phyloP scores from a whole-genome alignment of 805 yeast genomes.

The Candida loeiensis region DNA sequence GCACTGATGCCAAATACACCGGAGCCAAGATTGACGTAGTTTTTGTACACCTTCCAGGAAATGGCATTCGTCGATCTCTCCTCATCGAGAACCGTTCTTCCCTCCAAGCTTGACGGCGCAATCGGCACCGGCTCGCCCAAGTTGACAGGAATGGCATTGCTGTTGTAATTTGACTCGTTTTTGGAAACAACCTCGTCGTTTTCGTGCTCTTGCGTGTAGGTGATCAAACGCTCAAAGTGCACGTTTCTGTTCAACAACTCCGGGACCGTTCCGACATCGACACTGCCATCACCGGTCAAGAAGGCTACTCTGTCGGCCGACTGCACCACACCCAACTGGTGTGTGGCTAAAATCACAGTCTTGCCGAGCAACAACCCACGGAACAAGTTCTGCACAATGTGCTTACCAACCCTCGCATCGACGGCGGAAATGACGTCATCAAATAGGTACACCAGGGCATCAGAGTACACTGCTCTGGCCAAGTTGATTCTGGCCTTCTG shows the following conservation, averaged over 20 bases:
- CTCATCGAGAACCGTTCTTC: slow-evolving; percentile 35
- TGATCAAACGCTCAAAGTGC: slow-evolving; percentile 51
- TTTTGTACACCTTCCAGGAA: slow-evolving; percentile 36
- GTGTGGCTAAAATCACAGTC: slow-evolving; percentile 41
- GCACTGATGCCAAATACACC: slow-evolving; percentile 36
- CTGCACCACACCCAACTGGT: slow-evolving; percentile 38
- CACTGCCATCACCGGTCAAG: slow-evolving; percentile 40
- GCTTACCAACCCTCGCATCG: slow-evolving; percentile 42
- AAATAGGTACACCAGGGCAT: slow-evolving; percentile 31
- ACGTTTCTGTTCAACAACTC: slow-evolving; percentile 34
- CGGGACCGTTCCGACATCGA: slow-evolving; percentile 34
- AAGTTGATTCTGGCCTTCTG: slow-evolving; percentile 44
- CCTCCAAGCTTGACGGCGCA: slow-evolving; percentile 15
- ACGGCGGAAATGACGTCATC: slow-evolving; percentile 47
- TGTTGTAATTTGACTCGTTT: slow-evolving; percentile 11
- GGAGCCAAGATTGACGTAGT: slow-evolving; percentile 34
- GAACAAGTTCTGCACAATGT: slow-evolving; percentile 35
- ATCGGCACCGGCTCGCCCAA: slow-evolving; percentile 5
- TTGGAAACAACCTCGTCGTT: slow-evolving; percentile 27
- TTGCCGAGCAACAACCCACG: slow-evolving; percentile 29
- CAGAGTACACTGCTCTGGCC: slow-evolving; percentile 41
- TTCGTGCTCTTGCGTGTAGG: slow-evolving; percentile 34
- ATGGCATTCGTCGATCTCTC: slow-evolving; percentile 38
- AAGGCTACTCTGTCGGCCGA: slow-evolving; percentile 37
- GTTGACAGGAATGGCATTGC: slow-evolving; percentile 1